Base-by-base conservation (phyloP, 83 land plant species). In the Picea abies region DNA sequence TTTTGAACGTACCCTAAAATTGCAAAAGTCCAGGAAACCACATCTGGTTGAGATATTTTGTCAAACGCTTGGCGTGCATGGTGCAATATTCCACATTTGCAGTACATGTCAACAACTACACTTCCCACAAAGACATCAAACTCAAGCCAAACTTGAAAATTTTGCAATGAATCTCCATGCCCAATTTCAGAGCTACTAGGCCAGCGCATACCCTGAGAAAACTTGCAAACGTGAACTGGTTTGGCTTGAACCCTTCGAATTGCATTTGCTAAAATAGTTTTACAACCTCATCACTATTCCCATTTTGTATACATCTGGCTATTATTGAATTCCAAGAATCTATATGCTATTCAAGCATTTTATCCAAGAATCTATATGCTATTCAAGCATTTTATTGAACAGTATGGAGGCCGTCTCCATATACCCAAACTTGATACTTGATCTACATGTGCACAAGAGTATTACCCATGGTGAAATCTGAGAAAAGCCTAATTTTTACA, bases 21-120 rank as follows among this genome's bases (percentile, higher is more conserved):
- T n/a, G n/a, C n/a, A n/a, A n/a, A n/a, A 77, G 88, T 84, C 92
- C 92, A 90, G 15, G 92, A 82, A 60, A 87, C 76, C 16, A 87
- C 72, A 84, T 90, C 76, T 83, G 72, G 87, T 68, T n/a, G 56
- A 29, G 89, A 83, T 89, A 90, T 90, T 49, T 32, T 63, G 71
- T 87, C 83, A 76, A 90, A 90, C 44, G 88, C 77, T 65, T 83
- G 80, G 78, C 82, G 88, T 11, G 88, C 90, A 35, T 90, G 80
- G 0, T 81, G 88, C 9, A 87, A 6, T 56, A 82, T 70, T 73
- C 89, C 88, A 58, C 88, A 87, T 60, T 87, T 86, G 29, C 85
- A 78, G 70, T 90, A 90, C 78, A 90, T 84, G 35, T 85, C 88
- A 29, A 90, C 63, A 17, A 90, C 79, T n/a, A 85, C 83, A 25